Base-by-base conservation (phyloP, 306 rosid genomes). In the Sicyos baderoa region DNA sequence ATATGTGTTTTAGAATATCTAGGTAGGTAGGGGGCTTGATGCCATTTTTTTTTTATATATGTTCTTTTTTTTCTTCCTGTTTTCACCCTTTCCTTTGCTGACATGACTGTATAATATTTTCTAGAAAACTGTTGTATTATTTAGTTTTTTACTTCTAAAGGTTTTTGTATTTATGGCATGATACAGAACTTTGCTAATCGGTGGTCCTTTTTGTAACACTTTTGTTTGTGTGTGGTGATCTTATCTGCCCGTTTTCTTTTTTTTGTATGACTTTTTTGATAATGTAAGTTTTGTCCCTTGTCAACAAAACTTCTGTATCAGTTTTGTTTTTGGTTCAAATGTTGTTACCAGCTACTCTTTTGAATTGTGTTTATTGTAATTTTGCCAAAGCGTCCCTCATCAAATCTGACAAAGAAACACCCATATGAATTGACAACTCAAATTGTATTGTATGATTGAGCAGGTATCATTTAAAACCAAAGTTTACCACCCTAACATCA, bases 401-500 rank as follows among this genome's bases (percentile, higher is more conserved):
- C n/a, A 17, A 62, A 29, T 62, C 8, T 16, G 13, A 27, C 5
- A 0, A 62, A 62, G 50, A 62, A 62, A 37, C 0, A 27, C 4
- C 5, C 25, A n/a, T 35, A 59, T 17, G 9, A 12, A 63, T 40
- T 40, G 29, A 11, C 32, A 4, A 23, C 11, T 35, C 2, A 6
- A 42, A 44, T 18, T 64, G 19, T 65, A 44, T 18, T 64, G 19
- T 65, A 51, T 62, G n/a, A 25, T 37, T 78, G 47, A 66, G 17
- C 78, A 84, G 88, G 86, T 84, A 73, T 78, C 88, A 19, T 84
- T 84, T 56, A 64, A 65, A 49, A 84, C 86, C 37, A 84, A 84
- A 76, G 88, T 84, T 7, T 84, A 71, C 75, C 88, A 84, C 27
- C 88, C 88, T 1, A 84, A 84, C 77, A 84, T 84, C 68, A 84